Conservation (phyloP, 1,139 yeast genomes). For the Magnusiomyces suaveolens region DNA sequence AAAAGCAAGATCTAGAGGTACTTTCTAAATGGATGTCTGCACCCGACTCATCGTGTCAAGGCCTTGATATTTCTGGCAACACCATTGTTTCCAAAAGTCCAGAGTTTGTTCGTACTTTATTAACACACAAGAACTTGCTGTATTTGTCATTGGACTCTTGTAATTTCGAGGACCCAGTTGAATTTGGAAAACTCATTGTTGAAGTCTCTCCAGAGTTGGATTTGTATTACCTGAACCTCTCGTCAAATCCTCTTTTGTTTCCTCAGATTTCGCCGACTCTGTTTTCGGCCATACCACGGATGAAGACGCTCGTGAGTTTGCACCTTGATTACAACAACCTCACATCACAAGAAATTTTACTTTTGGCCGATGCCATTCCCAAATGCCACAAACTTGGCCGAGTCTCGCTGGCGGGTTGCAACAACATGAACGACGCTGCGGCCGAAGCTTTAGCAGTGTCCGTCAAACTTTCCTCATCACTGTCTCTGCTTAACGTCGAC, state of each 20-base stretch:
- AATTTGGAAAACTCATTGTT: conserved; percentile 44
- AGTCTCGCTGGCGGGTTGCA: conserved; percentile 63
- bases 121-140: conserved; percentile 19
- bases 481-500: conserved; percentile 67
- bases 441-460: conserved; percentile 65
- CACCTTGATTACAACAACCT: conserved; percentile 72
- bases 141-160: conserved; percentile 70
- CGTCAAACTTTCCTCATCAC: conserved; percentile 51
- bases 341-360: conserved; percentile 51
- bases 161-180: conserved; percentile 44
- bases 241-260: conserved; percentile 62
- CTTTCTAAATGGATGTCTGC: conserved; percentile 55
- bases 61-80: conserved; percentile 79
- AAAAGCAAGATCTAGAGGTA: conserved; percentile 44
- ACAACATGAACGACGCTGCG: conserved; percentile 46
- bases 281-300: conserved; percentile 54
- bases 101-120: conserved; percentile 4
- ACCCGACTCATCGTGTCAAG: conserved; percentile 51
- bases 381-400: conserved; percentile 63
- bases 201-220: conserved; percentile 44
- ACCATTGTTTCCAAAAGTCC: conserved; percentile 31
- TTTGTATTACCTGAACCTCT: conserved; percentile 65
- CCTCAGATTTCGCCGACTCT: conserved; percentile 60
- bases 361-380: conserved; percentile 61
- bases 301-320: conserved; percentile 55